Percentiles rank a stretch among this genome's conserved stretches.
phyloP scores from a whole-genome alignment of 164 flowering plant species.

The Cinnamomum chago region DNA sequence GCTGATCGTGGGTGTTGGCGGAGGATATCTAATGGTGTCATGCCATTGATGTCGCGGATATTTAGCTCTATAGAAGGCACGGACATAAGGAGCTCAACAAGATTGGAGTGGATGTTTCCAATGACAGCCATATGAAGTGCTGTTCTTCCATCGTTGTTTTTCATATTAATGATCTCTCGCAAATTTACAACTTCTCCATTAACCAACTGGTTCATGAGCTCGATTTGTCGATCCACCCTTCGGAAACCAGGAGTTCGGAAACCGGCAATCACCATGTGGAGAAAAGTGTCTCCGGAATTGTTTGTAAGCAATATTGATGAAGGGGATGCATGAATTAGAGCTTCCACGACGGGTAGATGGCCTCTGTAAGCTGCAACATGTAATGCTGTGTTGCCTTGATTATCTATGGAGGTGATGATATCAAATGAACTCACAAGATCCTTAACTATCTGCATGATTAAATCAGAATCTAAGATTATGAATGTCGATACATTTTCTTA shows the following conservation, averaged over 20 bases:
- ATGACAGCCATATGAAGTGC: slow-evolving; percentile 80
- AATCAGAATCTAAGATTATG: background rate
- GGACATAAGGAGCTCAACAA: slow-evolving; percentile 80
- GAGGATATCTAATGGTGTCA: slow-evolving; percentile 81
- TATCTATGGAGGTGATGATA: slow-evolving; percentile 43
- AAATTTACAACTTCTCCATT: slow-evolving; percentile 40
- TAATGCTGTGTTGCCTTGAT: slow-evolving; percentile 74
- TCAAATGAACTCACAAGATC: slow-evolving; percentile 52
- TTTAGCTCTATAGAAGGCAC: slow-evolving; percentile 57
- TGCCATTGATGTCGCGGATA: slow-evolving; percentile 52
- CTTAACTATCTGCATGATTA: slow-evolving; percentile 61
- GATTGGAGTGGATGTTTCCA: slow-evolving; percentile 52
- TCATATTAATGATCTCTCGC: slow-evolving; percentile 52
- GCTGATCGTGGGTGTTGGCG: slow-evolving; percentile 58
- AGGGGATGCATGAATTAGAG: slow-evolving; percentile 45
- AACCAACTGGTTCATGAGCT: slow-evolving; percentile 57
- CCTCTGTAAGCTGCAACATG: slow-evolving; percentile 84
- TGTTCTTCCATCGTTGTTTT: slow-evolving; percentile 83
- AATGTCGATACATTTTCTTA: background rate
- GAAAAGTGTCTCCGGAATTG: slow-evolving; percentile 71
- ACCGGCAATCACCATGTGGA: slow-evolving; percentile 86
- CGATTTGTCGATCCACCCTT: slow-evolving; percentile 65
- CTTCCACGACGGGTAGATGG: slow-evolving; percentile 49
- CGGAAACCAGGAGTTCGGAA: slow-evolving; percentile 73
- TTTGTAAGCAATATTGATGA: slow-evolving; percentile 38